Conservation (phyloP, 306 rosid species). For the Coriaria nepalensis region DNA sequence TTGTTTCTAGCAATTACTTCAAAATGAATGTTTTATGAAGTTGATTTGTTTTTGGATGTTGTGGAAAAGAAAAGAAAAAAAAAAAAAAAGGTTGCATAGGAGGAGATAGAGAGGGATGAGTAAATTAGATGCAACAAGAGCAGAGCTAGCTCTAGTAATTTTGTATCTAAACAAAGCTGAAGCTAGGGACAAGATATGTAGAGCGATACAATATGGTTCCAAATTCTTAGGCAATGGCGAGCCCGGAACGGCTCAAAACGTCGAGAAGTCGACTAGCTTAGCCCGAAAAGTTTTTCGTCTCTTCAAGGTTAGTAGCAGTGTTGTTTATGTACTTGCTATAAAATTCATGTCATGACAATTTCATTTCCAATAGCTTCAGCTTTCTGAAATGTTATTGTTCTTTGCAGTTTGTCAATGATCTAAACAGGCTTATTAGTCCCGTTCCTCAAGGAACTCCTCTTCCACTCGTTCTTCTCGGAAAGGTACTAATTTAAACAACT, state of each 20-base stretch:
- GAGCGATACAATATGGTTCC: constrained; percentile 96
- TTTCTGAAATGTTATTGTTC: constrained; percentile 12
- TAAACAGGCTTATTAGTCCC: constrained; percentile 77
- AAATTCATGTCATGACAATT: background rate
- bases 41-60: background rate
- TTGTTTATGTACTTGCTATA: background rate
- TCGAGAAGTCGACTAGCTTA: constrained; percentile 87
- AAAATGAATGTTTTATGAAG: too few relatives aligned
- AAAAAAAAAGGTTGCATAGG: constrained; percentile 5
- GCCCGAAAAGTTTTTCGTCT: constrained; percentile 96
- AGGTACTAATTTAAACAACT: constrained; percentile 30
- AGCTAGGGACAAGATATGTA: constrained; percentile 97
- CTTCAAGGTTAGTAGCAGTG: constrained; percentile 53
- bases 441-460: constrained; percentile 73
- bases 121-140: constrained; percentile 79
- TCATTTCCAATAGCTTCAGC: background rate
- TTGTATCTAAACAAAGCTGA: constrained; percentile 92
- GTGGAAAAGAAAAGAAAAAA: background rate
- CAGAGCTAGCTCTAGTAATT: constrained; percentile 79
- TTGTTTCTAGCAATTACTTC: too few relatives aligned
- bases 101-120: constrained; percentile 68
- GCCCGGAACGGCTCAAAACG: constrained; percentile 84
- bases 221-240: constrained; percentile 88
- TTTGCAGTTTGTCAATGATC: constrained; percentile 84
- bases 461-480: constrained; percentile 64